phyloP scores from a whole-genome alignment of 768 basidiomycete genomes.

The Tephrocybe rancida region DNA sequence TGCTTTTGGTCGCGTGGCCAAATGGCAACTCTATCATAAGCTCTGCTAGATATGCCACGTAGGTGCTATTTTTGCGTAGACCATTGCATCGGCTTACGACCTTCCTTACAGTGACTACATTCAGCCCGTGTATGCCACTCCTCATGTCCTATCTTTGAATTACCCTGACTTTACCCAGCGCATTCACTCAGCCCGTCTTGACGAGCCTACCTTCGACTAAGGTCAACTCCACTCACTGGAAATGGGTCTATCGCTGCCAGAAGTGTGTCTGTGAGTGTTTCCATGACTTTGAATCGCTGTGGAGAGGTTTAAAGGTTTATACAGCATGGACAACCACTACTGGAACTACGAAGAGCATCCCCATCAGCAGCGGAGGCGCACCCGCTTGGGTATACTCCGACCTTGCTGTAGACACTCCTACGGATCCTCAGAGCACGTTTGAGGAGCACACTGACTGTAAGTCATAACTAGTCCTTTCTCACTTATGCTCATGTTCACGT shows the following conservation, averaged over 20 bases:
- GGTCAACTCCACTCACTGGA: constrained; percentile 66
- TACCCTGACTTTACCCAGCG: constrained; percentile 19
- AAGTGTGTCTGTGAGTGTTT: constrained; percentile 57
- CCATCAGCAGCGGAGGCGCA: constrained; percentile 34
- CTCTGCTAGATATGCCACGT: constrained; percentile 58
- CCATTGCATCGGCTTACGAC: constrained; percentile 1
- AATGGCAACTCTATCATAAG: constrained; percentile 54
- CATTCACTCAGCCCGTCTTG: constrained; percentile 50
- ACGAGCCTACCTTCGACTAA: constrained; percentile 51
- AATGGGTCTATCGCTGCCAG: constrained; percentile 69
- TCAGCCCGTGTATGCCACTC: constrained; percentile 47
- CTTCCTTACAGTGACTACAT: constrained; percentile 44
- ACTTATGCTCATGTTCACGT: background rate
- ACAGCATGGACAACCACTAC: constrained; percentile 39
- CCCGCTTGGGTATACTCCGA: constrained; percentile 55
- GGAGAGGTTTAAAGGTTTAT: background rate
- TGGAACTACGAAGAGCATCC: constrained; percentile 41
- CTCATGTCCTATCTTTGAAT: background rate
- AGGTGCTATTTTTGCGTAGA: constrained; percentile 16
- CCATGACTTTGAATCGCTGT: background rate
- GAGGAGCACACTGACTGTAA: constrained; percentile 61
- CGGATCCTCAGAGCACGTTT: constrained; percentile 53
- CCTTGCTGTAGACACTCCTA: constrained; percentile 46
- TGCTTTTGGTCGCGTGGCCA: constrained; percentile 64
- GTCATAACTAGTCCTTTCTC: constrained; percentile 14